Percentiles rank a stretch among this genome's conserved stretches.
phyloP scores from a whole-genome alignment of 768 basidiomycete species.

The Boletus sp. region DNA sequence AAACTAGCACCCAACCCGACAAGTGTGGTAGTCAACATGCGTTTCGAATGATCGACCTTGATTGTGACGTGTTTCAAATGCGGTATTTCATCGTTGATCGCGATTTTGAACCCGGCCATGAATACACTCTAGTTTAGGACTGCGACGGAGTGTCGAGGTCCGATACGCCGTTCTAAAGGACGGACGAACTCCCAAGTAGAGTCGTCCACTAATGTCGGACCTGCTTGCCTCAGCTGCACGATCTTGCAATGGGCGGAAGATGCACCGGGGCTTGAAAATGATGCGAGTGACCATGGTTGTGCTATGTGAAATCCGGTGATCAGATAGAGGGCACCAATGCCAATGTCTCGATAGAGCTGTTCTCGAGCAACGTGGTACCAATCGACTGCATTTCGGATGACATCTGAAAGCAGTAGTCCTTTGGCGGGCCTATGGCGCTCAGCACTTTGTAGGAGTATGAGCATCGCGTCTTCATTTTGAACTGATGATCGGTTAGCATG shows the following conservation, averaged over 20 bases:
- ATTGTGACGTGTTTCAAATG: background rate
- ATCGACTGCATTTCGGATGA: background rate
- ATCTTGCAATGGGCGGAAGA: background rate
- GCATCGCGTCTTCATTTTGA: background rate
- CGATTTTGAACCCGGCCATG: conserved; percentile 13
- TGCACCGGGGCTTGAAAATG: background rate
- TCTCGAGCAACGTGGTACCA: background rate
- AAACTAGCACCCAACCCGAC: background rate
- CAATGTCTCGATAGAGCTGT: background rate
- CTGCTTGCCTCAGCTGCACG: background rate
- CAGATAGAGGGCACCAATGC: background rate
- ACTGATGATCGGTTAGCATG: background rate
- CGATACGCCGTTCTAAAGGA: background rate
- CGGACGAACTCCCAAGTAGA: background rate
- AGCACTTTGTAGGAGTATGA: background rate
- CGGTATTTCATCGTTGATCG: background rate
- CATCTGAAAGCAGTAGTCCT: background rate
- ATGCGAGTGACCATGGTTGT: background rate
- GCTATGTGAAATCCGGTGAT: background rate
- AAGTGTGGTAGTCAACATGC: background rate
- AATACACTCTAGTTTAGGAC: conserved; percentile 14
- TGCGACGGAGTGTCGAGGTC: background rate
- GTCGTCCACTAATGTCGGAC: background rate
- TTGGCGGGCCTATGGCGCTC: background rate
- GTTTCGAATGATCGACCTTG: background rate